Percentiles rank a stretch among this genome's conserved stretches.
Evolutionary conservation across 352 stramenopile genomes (phyloP).

Genomic region (Thalassiosira exigua): DNA sequence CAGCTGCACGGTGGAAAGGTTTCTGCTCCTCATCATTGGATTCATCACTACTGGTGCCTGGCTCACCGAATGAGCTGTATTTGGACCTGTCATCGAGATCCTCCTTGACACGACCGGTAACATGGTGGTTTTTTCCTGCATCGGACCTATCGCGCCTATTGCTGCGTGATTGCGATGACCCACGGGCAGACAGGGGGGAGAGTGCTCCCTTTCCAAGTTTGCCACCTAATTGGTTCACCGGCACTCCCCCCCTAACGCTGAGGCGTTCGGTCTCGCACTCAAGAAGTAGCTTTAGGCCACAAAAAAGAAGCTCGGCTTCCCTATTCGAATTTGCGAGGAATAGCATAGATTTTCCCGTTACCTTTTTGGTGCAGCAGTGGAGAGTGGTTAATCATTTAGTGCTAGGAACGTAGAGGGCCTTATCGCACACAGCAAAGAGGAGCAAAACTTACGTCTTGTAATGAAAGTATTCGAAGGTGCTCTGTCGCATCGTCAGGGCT

Average conservation of each 20-base stretch:
- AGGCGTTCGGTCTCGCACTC: conserved; percentile 77
- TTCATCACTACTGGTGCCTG: conserved; percentile 50
- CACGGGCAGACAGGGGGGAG: conserved; percentile 54
- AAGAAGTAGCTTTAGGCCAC: conserved; percentile 78
- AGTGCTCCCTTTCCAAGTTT: conserved; percentile 50
- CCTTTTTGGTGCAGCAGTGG: too few relatives aligned
- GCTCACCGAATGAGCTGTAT: conserved; percentile 56
- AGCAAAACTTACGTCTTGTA: too few relatives aligned
- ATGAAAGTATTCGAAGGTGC: conserved; percentile 69
- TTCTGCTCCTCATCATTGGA: conserved; percentile 37
- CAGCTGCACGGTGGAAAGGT: neutral
- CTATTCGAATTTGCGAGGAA: conserved; percentile 77
- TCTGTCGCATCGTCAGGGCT: conserved; percentile 72
- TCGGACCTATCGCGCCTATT: conserved; percentile 15
- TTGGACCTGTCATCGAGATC: conserved; percentile 44
- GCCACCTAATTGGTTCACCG: conserved; percentile 54
- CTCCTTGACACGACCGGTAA: conserved; percentile 8
- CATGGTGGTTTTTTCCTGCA: conserved; percentile 8
- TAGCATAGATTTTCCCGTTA: conserved; percentile 71
- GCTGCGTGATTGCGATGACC: conserved; percentile 19
- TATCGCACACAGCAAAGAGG: too few relatives aligned
- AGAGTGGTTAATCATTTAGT: too few relatives aligned
- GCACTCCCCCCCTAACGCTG: conserved; percentile 69
- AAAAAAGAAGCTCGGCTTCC: conserved; percentile 77
- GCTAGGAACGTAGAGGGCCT: too few relatives aligned